A percentile compares a stretch with the other conserved stretches of the same genome.
phyloP scores from a whole-genome alignment of 1,284 basidiomycete species.

The Ceratobasidium sp. region DNA sequence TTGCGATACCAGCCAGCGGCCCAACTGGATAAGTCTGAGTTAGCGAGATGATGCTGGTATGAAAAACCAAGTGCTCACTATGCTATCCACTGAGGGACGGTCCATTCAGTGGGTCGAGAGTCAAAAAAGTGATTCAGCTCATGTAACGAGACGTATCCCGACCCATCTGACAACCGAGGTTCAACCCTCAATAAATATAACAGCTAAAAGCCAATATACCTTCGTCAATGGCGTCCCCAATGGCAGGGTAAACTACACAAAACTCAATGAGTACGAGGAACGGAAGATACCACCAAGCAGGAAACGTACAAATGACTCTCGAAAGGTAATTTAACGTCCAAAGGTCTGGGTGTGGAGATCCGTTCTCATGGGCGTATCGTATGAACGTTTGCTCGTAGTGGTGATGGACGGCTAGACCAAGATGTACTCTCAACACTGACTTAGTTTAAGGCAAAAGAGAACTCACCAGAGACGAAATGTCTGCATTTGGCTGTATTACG shows the following conservation, averaged over 20 bases:
- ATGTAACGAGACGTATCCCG: constrained; percentile 28
- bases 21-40: not conserved
- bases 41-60: not conserved
- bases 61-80: not conserved
- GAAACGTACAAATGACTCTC: constrained; percentile 12
- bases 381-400: constrained; percentile 21
- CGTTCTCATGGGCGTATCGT: not conserved
- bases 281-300: not conserved
- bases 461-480: constrained; percentile 23
- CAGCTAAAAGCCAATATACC: not conserved
- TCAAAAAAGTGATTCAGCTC: constrained; percentile 24
- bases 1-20: constrained; percentile 28
- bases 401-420: constrained; percentile 16
- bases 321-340: constrained; percentile 24
- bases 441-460: not conserved
- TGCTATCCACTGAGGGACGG: constrained; percentile 19
- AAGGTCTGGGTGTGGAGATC: constrained; percentile 8
- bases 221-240: constrained; percentile 31
- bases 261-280: not conserved
- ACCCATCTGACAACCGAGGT: not conserved
- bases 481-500: constrained; percentile 25
- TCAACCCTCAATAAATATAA: not conserved
- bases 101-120: constrained; percentile 15
- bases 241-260: constrained; percentile 19
- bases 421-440: not conserved